Base-by-base conservation (phyloP, 1,139 yeast species). In the Suhomyces ambrosiae region DNA sequence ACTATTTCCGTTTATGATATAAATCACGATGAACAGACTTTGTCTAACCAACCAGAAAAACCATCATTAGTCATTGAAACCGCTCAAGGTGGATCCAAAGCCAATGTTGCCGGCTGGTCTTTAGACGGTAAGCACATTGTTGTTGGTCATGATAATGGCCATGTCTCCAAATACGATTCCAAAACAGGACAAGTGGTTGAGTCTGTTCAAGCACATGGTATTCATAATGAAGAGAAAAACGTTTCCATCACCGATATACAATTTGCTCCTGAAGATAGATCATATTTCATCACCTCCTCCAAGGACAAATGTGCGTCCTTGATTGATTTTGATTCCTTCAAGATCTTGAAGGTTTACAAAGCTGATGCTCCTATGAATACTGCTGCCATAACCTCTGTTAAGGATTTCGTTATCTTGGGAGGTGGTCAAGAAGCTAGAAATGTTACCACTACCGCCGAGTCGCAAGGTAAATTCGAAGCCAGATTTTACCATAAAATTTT, bases 401-500 rank as follows among this genome's bases (percentile, higher is more conserved):
- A 94, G 68, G 94, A 92, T 60, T 90, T 84, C 60, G 87, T 92
- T 46, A 84, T 92, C 39, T 76, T 94, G 48, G 98, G 98, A 40
- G 99, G 99, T 68, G 99, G 99, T 80, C 98, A 92, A 73, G 97
- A 90, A 61, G 98, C 98, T 27, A 81, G 90, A 67, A 95, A 90
- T 64, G 99, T 92, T 61, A 92, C 99, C 32, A 92, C 97, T 19
- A 89, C 97, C 27, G 80, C 94, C 32, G 85, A 94, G 46, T 78
- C 86, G 38, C 96, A 92, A 65, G 98, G 98, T 71, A 88, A 88
- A 61, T 92, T 92, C 65, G 98, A 92, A 70, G 95, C 97, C 30
- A 80, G 96, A 68, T 86, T 92, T 64, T 89, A 84, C 70, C 97
- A 94, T 68, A 92, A 92, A 71, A 79, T 92, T 44, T 92, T 90